These are phyloP conservation scores for Fusarium robinianum DNA, from an alignment of 2,329 filamentous ascomycete species.

Conservation along the genomic window DNA sequence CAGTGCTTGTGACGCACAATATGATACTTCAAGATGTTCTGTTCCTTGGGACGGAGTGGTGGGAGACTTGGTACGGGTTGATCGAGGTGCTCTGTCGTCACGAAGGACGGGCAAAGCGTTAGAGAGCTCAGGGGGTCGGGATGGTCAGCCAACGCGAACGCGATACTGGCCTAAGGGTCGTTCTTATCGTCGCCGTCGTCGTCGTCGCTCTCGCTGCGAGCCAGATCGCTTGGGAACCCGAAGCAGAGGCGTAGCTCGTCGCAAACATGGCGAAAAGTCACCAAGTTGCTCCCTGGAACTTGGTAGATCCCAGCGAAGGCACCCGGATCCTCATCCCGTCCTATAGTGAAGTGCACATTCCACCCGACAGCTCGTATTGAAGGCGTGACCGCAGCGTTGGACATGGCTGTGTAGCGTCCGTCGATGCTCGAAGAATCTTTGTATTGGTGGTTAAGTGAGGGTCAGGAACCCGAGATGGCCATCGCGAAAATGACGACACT, in stretches of 20 bases:
- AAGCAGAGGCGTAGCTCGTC: conserved; percentile 13
- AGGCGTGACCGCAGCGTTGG: conserved; percentile 8
- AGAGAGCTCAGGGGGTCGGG: neutral
- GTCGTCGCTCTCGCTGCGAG: neutral
- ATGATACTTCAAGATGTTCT: conserved; percentile 8
- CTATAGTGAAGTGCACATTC: conserved; percentile 13
- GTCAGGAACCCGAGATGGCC: neutral
- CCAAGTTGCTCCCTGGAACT: conserved; percentile 3
- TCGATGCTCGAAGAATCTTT: neutral
- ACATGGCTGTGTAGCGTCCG: conserved; percentile 6
- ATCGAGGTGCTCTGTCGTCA: conserved; percentile 6
- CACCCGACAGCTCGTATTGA: conserved; percentile 10
- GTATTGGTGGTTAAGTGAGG: neutral
- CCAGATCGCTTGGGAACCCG: conserved; percentile 1
- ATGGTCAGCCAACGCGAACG: neutral
- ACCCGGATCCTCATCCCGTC: conserved; percentile 5
- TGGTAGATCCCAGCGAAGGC: conserved; percentile 13
- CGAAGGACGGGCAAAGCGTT: neutral
- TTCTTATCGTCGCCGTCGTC: neutral
- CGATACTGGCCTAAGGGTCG: neutral
- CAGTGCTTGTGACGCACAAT: conserved; percentile 4
- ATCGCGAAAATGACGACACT: neutral
- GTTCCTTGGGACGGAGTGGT: conserved; percentile 1
- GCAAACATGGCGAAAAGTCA: conserved; percentile 15
- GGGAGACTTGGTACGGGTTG: conserved; percentile 9